These are phyloP conservation scores for Metroxylon sagu DNA, from an alignment of 176 grass and related monocot genomes.

Conservation along the genomic window DNA sequence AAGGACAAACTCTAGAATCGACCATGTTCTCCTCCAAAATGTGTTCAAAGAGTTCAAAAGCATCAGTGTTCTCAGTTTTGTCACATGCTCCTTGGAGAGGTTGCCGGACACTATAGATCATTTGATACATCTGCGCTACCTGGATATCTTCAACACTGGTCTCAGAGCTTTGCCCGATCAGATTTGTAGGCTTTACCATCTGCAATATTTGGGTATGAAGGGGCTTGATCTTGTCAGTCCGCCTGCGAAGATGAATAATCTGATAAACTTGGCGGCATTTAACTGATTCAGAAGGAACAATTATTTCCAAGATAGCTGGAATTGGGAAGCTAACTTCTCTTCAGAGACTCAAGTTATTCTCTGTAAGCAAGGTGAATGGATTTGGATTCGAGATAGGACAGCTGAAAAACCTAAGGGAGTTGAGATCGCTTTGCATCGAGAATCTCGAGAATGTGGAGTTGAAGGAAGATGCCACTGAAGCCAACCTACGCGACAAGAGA, in stretches of 20 bases:
- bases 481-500: conserved; percentile 27
- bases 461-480: conserved; percentile 12
- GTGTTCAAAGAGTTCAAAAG: background rate
- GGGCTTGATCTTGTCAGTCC: conserved; percentile 1
- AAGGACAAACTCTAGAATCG: too few species aligned
- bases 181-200: conserved; percentile 32
- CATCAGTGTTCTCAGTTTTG: conserved; percentile 17
- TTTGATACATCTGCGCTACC: conserved; percentile 37
- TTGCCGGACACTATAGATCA: conserved; percentile 9
- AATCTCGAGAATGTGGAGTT: conserved; percentile 19
- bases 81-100: background rate
- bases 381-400: conserved; percentile 26
- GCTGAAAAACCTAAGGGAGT: conserved; percentile 16
- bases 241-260: conserved; percentile 12
- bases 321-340: conserved; percentile 29
- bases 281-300: background rate
- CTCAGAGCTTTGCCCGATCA: conserved; percentile 9
- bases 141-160: conserved; percentile 20
- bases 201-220: conserved; percentile 16
- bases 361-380: background rate
- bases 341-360: conserved; percentile 29
- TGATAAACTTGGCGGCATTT: conserved; percentile 24
- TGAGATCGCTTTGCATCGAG: conserved; percentile 25
- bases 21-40: background rate
- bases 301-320: background rate